Evolutionary conservation across 2,329 filamentous ascomycete species (phyloP).

Genomic region (Claviceps quebecensis): DNA sequence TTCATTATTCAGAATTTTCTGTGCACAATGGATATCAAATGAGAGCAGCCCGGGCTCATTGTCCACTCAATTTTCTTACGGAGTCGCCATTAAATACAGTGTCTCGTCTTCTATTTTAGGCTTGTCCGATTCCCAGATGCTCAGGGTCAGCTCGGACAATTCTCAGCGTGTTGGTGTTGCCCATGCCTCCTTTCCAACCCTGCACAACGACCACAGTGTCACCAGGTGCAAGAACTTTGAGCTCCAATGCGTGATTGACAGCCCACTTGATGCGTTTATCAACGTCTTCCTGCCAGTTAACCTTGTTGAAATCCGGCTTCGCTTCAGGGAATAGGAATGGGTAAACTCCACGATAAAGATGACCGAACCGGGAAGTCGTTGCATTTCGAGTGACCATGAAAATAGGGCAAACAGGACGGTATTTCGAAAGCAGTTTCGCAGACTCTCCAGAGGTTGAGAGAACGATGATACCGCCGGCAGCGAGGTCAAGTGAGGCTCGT

Average conservation of each 20-base stretch:
- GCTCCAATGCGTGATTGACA: constrained; percentile 71
- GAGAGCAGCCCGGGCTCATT: neutral
- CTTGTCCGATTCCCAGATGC: constrained; percentile 41
- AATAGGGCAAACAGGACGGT: constrained; percentile 96
- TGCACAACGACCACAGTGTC: constrained; percentile 74
- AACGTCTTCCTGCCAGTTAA: constrained; percentile 98
- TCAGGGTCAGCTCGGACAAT: constrained; percentile 48
- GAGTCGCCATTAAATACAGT: neutral
- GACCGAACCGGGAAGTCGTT: constrained; percentile 73
- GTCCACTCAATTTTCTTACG: too few species aligned
- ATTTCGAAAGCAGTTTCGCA: constrained; percentile 92
- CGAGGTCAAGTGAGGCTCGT: constrained; percentile 87
- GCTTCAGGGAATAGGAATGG: constrained; percentile 87
- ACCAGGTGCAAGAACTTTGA: constrained; percentile 58
- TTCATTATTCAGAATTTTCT: neutral
- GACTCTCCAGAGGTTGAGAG: constrained; percentile 92
- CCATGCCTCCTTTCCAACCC: constrained; percentile 84
- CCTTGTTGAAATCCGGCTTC: constrained; percentile 87
- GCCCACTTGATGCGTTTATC: constrained; percentile 97
- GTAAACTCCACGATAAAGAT: constrained; percentile 95
- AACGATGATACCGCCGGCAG: constrained; percentile 90
- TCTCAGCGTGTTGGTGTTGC: constrained; percentile 72
- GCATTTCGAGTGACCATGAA: constrained; percentile 94
- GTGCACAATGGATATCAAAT: neutral
- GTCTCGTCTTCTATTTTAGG: constrained; percentile 3